These are phyloP conservation scores for Penicillium coprophilum DNA, from an alignment of 495 filamentous ascomycete species.

Conservation along the genomic window DNA sequence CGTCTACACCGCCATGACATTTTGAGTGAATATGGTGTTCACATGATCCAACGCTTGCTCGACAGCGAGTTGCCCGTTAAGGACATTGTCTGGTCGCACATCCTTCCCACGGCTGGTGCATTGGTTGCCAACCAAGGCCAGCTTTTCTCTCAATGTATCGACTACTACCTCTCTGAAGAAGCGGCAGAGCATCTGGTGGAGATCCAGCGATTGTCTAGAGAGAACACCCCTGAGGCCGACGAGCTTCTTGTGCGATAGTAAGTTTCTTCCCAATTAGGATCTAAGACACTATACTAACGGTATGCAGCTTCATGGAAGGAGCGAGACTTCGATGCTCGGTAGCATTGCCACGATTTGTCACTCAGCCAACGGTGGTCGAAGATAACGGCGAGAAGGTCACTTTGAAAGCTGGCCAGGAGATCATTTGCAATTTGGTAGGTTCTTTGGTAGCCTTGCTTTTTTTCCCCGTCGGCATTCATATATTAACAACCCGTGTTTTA, in stretches of 20 bases:
- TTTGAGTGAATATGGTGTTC: conserved; percentile 62
- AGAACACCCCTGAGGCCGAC: conserved; percentile 46
- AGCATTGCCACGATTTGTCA: conserved; percentile 50
- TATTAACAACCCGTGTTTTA: not conserved
- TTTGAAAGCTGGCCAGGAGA: conserved; percentile 46
- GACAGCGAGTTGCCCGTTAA: conserved; percentile 56
- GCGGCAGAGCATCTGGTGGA: conserved; percentile 54
- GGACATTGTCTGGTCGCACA: conserved; percentile 71
- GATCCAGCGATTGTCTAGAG: conserved; percentile 54
- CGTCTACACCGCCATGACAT: conserved; percentile 42
- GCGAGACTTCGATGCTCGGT: conserved; percentile 57
- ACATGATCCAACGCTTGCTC: conserved; percentile 67
- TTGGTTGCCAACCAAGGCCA: conserved; percentile 70
- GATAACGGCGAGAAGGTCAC: conserved; percentile 43
- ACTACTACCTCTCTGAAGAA: conserved; percentile 68
- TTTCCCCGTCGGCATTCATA: not conserved
- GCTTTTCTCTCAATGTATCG: conserved; percentile 69
- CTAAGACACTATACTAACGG: conserved; percentile 15
- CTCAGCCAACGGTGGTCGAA: conserved; percentile 39
- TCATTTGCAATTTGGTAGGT: conserved; percentile 53
- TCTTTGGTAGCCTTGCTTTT: not conserved
- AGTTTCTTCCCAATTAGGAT: conserved; percentile 14
- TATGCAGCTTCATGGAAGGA: conserved; percentile 57
- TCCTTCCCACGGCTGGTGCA: conserved; percentile 59
- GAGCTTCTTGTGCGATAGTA: conserved; percentile 48